Evolutionary conservation across 2,329 filamentous ascomycete genomes (phyloP), one percentile per base, ranked within the genome.

Genomic region (Parastagonospora avenae): DNA sequence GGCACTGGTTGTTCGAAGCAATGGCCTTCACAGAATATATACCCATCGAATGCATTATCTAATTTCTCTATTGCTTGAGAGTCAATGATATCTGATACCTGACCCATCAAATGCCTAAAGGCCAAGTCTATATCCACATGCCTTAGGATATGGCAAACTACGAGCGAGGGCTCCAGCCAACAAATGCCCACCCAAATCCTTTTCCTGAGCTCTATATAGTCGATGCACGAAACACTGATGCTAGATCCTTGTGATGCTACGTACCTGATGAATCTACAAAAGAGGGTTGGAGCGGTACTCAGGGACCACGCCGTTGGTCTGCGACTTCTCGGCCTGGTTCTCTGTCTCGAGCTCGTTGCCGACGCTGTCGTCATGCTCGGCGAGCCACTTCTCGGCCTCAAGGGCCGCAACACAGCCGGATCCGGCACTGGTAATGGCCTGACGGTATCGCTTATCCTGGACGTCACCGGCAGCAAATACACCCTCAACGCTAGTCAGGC

Each of bases 401-500:
- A 99, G 84, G 9, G 93, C 94, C 46, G 94, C 94, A 80, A 97
- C 88, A 76, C 94, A 99, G 58, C 94, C 94, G 54, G 92, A 92
- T 54, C 92, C 91, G 65, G 94, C 94, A 78, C 92, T 97, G 59
- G 94, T 99, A 62, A 99, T 95, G 40, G 94, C 94, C 80, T 99
- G 94, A 73, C 94, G 86, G 76, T 99, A 99, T 72, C 88, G 86
- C 87, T 97, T 99, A 75, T 99, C 95, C 80, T 99, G 94, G 8
- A 99, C 95, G 73, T 99, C 94, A 59, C 94, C 94, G 8, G 93
- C 94, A 32, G 94, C 94, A 72, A 97, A 99, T 15, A 99, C 91
- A 74, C 94, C 94, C 71, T 91, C 85, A 5, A 97, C 77, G 76
- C 86, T 96, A 41, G 94, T 99, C 70, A 89, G 82, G 52, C 91